Percentiles rank a stretch among this genome's conserved stretches.
Conservation (phyloP, 2,329 filamentous ascomycete species). For the Aspergillus luchuensis region DNA sequence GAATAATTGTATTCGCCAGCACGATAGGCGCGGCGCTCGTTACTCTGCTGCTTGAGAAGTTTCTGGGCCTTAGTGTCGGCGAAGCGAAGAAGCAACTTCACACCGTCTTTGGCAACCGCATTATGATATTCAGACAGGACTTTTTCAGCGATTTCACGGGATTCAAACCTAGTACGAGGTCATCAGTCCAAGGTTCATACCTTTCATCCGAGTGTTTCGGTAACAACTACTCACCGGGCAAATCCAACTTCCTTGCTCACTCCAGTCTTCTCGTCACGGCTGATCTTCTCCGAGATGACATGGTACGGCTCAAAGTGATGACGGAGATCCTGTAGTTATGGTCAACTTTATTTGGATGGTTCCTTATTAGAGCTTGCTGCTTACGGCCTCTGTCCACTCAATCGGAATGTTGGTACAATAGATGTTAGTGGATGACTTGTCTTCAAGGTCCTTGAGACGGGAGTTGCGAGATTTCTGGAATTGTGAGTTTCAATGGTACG, state of each 20-base stretch:
- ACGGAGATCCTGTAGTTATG: constrained; percentile 68
- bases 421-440: constrained; percentile 87
- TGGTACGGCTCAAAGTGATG: constrained; percentile 54
- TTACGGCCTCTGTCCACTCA: constrained; percentile 83
- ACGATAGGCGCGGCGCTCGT: constrained; percentile 91
- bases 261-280: constrained; percentile 80
- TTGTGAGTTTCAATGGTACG: constrained; percentile 24
- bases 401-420: constrained; percentile 98
- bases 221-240: constrained; percentile 66
- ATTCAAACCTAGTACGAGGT: constrained; percentile 70
- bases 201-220: background rate
- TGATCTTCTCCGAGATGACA: constrained; percentile 91
- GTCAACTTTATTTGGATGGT: constrained; percentile 19
- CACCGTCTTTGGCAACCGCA: constrained; percentile 72
- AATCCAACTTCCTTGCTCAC: constrained; percentile 97
- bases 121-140: constrained; percentile 88
- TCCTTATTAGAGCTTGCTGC: constrained; percentile 28
- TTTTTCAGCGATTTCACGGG: constrained; percentile 83
- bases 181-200: constrained; percentile 7
- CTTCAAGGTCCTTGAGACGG: constrained; percentile 92
- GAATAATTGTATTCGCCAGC: constrained; percentile 85
- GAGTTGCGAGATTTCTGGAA: constrained; percentile 95
- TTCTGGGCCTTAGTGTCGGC: constrained; percentile 97
- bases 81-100: constrained; percentile 91
- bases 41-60: constrained; percentile 91